Evolutionary conservation across 495 filamentous ascomycete species (phyloP), one percentile per base, ranked within the genome.

Genomic region (Penicillium desertorum): DNA sequence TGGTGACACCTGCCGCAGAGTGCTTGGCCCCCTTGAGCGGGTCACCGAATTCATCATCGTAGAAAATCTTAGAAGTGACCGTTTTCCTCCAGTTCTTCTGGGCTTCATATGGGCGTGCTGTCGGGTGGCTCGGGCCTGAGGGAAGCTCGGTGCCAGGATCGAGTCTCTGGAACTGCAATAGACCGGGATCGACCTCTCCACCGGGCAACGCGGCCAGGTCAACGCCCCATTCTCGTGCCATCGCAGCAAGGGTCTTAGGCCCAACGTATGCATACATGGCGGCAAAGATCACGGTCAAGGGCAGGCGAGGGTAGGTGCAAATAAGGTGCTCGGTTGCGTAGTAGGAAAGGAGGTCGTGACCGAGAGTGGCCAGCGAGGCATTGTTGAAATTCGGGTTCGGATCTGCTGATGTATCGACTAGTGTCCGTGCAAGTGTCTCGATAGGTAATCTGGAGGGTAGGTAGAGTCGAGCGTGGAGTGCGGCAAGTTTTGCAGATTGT

Each of bases 391-490:
- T 72, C 7, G 82, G 75, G 71, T 92, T 79, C 0, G 79, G 66
- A 69, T 98, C 92, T 19, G 93, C 91, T 17, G 92, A 88, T 30
- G 81, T 75, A 74, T 97, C 88, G 64, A 98, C 84, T 48, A 98
- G 83, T 47, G 89, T 83, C 39, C 94, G 86, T 54, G 90, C 91
- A 51, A 98, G 86, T 2, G 88, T 90, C 70, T 96, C 81, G 32
- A 96, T 75, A 8, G 94, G 95, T 61, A 97, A 80, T 71, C 86
- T 87, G 34, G 83, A 78, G 30, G 92, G 86, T 57, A 98, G 86
- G 51, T 84, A 84, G 46, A 98, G 87, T 66, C 94, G 92, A 66
- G 92, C 88, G 74, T 96, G 92, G 32, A 98, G 86, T 55, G 94
- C 91, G 60, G 92, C 85, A 66, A 98, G 89, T 77, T 96, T 96